Base-by-base conservation (phyloP, 2,329 filamentous ascomycete species). In the Arthroderma sp. region DNA sequence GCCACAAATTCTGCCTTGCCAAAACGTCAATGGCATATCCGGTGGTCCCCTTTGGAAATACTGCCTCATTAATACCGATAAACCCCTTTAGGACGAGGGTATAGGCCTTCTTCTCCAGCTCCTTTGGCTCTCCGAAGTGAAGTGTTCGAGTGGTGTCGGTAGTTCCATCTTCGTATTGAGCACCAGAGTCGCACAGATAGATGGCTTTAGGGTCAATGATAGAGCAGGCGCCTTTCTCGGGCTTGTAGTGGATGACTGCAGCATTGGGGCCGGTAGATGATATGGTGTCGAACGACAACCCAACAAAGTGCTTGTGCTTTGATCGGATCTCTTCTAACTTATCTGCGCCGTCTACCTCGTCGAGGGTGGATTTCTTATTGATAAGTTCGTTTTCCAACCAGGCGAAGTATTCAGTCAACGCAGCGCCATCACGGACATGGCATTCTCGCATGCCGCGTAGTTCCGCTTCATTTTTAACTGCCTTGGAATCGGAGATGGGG, bases 111-210 rank as follows among this genome's bases (percentile, higher is more conserved):
- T 77, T 84, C 65, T 98, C 88, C 57, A 83, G 82, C 3, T 80
- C 77, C 0, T 83, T 85, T 0, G 91, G 91, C 28, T 79, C 74
- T 39, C 86, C 85, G 60, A 96, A 96, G 58, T 98, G 91, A 34
- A 94, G 70, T 0, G 91, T 98, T 36, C 91, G 76, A 4, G 91
- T 98, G 0, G 86, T 94, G 58, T 98, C 91, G 0, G 91, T 98
- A 0, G 91, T 98, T 45, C 91, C 91, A 61, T 98, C 91, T 2
- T 83, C 72, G 57, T 89, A 98, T 62, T 98, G 91, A n/a, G 85
- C 91, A 22, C 91, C 91, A 22, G 91, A 96, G 63, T 98, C 91
- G 61, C 91, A 98, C 2, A 98, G 77, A 57, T 98, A 98, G 47
- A 98, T 78, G 9, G 81, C 80, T 5, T 79, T 78, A 0, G 86